These are phyloP conservation scores for Fusarium austroafricanum DNA, from an alignment of 2,329 filamentous ascomycete species.

Conservation along the genomic window DNA sequence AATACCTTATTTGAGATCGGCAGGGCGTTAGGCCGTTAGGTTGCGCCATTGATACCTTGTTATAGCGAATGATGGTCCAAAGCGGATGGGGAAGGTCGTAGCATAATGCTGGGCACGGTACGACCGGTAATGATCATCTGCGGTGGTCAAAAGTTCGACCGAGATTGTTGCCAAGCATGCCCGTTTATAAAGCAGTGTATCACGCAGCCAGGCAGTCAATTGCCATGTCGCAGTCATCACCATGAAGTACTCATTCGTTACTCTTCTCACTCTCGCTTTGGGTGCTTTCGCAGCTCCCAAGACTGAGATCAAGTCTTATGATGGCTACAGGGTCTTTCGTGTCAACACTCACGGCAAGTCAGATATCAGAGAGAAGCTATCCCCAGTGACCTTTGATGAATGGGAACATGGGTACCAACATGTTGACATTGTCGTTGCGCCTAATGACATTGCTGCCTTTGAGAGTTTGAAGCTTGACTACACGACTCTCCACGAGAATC, in stretches of 20 bases:
- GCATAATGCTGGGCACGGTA: too few relatives aligned
- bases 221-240: not conserved
- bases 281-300: constrained; percentile 35
- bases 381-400: constrained; percentile 39
- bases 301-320: constrained; percentile 41
- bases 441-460: constrained; percentile 47
- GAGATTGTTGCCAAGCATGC: constrained; percentile 2
- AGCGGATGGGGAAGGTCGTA: constrained; percentile 27
- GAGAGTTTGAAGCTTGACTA: constrained; percentile 48
- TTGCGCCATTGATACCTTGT: constrained; percentile 12
- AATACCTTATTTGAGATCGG: constrained; percentile 23
- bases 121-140: constrained; percentile 15
- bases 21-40: constrained; percentile 7
- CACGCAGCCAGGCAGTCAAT: not conserved
- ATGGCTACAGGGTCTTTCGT: constrained; percentile 56
- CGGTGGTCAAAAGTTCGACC: constrained; percentile 18
- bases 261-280: constrained; percentile 31
- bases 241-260: constrained; percentile 37
- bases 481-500: constrained; percentile 47
- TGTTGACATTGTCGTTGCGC: constrained; percentile 50
- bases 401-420: constrained; percentile 39
- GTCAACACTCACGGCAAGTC: constrained; percentile 58
- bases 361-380: constrained; percentile 50
- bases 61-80: constrained; percentile 21
- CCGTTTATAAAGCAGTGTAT: constrained; percentile 4